phyloP scores from a whole-genome alignment of 2,329 filamentous ascomycete species.

The Microdochium trichocladiopsis region DNA sequence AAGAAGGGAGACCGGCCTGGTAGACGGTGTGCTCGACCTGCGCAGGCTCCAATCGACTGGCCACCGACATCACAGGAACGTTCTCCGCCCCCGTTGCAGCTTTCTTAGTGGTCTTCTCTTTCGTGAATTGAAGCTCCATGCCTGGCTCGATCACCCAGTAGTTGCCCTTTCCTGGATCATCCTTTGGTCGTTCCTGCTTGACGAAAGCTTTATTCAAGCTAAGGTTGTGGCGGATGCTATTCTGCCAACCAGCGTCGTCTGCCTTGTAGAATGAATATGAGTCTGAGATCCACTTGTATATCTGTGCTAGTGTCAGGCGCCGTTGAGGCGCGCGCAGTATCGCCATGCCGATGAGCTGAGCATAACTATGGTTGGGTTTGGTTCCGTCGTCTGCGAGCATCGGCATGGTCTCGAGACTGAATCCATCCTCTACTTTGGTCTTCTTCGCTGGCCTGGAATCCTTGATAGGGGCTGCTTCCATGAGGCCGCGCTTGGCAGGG shows the following conservation, averaged over 20 bases:
- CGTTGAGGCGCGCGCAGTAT: conserved; percentile 81
- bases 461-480: conserved; percentile 67
- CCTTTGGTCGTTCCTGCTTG: conserved; percentile 92
- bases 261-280: conserved; percentile 83
- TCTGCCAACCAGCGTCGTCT: conserved; percentile 90
- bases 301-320: conserved; percentile 83
- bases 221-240: conserved; percentile 96
- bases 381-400: conserved; percentile 74
- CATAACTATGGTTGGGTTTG: conserved; percentile 91
- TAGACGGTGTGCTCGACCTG: conserved; percentile 26
- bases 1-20: conserved; percentile 36
- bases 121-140: conserved; percentile 82
- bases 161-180: conserved; percentile 94
- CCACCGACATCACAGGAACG: conserved; percentile 42
- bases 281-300: conserved; percentile 99
- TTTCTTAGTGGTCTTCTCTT: conserved; percentile 69
- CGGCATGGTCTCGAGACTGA: conserved; percentile 59
- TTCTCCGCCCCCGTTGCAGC: conserved; percentile 48
- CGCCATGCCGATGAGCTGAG: conserved; percentile 92
- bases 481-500: conserved; percentile 53
- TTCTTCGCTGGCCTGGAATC: conserved; percentile 65
- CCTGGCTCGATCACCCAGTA: conserved; percentile 95
- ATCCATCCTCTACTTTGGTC: conserved; percentile 51
- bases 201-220: conserved; percentile 95
- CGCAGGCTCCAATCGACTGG: conserved; percentile 45